Evolutionary conservation across 164 flowering plant species (phyloP).

Genomic region (Malania oleifera): DNA sequence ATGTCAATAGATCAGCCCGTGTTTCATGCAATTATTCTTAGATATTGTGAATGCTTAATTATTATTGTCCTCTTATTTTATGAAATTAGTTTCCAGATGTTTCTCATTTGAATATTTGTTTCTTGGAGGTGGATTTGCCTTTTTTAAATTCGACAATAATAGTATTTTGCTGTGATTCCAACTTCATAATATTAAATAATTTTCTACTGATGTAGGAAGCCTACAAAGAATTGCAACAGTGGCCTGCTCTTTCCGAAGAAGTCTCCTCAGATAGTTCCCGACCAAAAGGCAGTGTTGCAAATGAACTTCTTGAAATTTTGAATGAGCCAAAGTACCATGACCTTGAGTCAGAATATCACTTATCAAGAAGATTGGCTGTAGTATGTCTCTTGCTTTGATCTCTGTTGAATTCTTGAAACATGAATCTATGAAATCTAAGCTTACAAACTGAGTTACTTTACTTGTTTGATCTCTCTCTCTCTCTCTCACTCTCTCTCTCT

Average conservation of each 20-base stretch:
- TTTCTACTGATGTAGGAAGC: constrained; percentile 38
- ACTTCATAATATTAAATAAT: not conserved
- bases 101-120: not conserved
- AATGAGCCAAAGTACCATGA: constrained; percentile 43
- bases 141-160: too few relatives aligned
- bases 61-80: too few relatives aligned
- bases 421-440: not conserved
- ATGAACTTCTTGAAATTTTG: constrained; percentile 36
- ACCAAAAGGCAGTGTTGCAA: constrained; percentile 19
- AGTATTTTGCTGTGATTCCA: not conserved
- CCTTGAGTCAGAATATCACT: constrained; percentile 57
- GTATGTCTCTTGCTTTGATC: constrained; percentile 30
- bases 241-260: constrained; percentile 19
- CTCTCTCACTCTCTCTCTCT: not conserved
- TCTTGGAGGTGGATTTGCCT: not conserved
- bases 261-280: constrained; percentile 20
- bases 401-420: not conserved
- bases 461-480: not conserved
- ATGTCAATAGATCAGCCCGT: too few relatives aligned
- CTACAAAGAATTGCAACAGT: constrained; percentile 24
- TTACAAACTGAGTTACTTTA: not conserved
- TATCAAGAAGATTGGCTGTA: constrained; percentile 37
- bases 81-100: not conserved
- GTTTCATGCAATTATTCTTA: too few relatives aligned
- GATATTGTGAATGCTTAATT: too few relatives aligned